phyloP scores from a whole-genome alignment of 148 eudicot species.

The Rheum nobile region DNA sequence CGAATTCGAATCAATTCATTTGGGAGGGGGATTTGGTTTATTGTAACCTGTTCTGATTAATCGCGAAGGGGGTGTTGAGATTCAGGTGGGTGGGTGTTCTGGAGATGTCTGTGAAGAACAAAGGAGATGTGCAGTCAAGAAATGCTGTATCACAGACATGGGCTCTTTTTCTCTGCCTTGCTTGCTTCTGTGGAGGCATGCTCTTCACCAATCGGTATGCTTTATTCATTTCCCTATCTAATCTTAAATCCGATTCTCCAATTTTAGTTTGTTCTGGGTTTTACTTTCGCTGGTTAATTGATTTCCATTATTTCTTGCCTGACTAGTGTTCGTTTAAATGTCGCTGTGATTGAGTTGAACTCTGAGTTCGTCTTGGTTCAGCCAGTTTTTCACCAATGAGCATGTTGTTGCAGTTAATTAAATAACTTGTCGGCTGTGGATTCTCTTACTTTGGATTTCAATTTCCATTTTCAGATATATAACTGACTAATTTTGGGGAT shows the following conservation, averaged over 20 bases:
- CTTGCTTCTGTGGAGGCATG: constrained; percentile 30
- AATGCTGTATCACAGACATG: constrained; percentile 25
- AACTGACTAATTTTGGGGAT: not conserved
- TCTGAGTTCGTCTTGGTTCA: not conserved
- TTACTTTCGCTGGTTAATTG: not conserved
- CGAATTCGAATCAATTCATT: not conserved
- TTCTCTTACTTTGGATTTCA: not conserved
- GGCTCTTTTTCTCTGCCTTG: constrained; percentile 29
- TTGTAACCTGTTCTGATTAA: not conserved
- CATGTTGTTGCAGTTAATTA: not conserved
- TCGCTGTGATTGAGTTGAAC: not conserved
- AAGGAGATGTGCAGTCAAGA: constrained; percentile 15
- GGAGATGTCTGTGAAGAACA: constrained; percentile 18
- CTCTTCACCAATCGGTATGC: constrained; percentile 31
- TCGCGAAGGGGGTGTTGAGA: not conserved
- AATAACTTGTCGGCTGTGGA: not conserved
- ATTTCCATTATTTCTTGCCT: not conserved
- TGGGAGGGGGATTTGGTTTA: not conserved
- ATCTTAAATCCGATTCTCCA: not conserved
- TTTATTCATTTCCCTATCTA: not conserved
- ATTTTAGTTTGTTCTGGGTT: not conserved
- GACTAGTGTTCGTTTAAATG: not conserved
- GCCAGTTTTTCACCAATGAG: not conserved
- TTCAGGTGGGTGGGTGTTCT: not conserved
- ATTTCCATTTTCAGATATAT: not conserved